These are phyloP conservation scores for Nannochloropsis salina DNA, from an alignment of 108 stramenopile species.

Conservation along the genomic window DNA sequence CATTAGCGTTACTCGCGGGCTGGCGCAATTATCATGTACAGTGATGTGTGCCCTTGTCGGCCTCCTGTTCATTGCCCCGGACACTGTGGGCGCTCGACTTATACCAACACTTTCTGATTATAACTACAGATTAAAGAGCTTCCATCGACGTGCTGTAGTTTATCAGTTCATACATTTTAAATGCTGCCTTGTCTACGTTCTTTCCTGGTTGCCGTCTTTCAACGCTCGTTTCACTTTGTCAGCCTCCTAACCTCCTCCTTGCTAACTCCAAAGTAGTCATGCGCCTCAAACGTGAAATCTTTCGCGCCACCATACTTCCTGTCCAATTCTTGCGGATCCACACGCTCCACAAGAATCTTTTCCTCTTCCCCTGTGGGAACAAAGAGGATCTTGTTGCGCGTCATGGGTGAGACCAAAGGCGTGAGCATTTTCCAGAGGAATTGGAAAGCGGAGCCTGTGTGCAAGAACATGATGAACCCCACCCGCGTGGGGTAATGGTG, in stretches of 20 bases:
- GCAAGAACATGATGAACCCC: neutral
- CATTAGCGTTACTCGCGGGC: too few relatives aligned
- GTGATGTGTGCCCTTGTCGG: too few relatives aligned
- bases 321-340: neutral
- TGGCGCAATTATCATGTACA: too few relatives aligned
- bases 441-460: slow-evolving; percentile 1
- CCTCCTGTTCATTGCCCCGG: too few relatives aligned
- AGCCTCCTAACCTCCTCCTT: neutral
- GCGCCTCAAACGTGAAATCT: neutral
- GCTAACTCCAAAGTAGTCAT: slow-evolving; percentile 1
- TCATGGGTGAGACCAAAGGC: neutral
- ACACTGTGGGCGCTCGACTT: too few relatives aligned
- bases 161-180: neutral
- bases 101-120: too few relatives aligned
- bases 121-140: too few relatives aligned
- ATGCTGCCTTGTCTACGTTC: neutral
- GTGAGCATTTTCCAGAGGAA: slow-evolving; percentile 11
- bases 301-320: neutral
- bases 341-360: neutral
- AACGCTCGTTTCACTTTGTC: neutral
- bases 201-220: neutral
- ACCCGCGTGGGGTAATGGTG: neutral
- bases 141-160: too few relatives aligned
- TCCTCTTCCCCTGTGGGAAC: slow-evolving; percentile 11
- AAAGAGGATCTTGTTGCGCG: neutral